A percentile compares a stretch with the other conserved stretches of the same genome.
These are phyloP conservation scores for Starmerella cellae DNA, from an alignment of 805 yeast genomes.

Conservation along the genomic window DNA sequence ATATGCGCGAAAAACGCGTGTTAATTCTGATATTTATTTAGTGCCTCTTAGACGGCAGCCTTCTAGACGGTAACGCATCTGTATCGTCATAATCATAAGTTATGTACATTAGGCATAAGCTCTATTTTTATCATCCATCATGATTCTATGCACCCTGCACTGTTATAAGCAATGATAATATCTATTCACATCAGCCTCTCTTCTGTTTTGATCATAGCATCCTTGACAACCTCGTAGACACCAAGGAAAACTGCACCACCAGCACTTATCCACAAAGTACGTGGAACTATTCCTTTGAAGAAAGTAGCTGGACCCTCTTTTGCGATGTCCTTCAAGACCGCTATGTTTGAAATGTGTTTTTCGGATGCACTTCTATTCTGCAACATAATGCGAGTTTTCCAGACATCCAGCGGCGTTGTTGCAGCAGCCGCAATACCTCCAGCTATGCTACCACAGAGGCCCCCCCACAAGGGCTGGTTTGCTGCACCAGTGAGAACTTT, in stretches of 20 bases:
- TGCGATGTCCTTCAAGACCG: slow-evolving; percentile 41
- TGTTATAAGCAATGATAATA: no score
- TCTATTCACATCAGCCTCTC: neutral
- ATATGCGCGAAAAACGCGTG: slow-evolving; percentile 41
- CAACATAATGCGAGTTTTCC: slow-evolving; percentile 87
- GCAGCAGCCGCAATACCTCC: slow-evolving; percentile 93
- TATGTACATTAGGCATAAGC: neutral
- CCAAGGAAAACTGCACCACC: slow-evolving; percentile 98
- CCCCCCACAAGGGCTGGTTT: slow-evolving; percentile 57
- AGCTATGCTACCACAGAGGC: slow-evolving; percentile 80
- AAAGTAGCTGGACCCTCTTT: slow-evolving; percentile 59
- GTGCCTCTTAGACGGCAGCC: slow-evolving; percentile 17
- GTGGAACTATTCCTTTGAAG: slow-evolving; percentile 78
- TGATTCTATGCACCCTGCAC: no score
- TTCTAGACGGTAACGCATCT: neutral
- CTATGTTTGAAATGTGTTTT: slow-evolving; percentile 34
- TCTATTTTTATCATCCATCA: no score
- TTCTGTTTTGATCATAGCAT: neutral
- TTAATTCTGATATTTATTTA: slow-evolving; percentile 33
- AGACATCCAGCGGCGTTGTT: slow-evolving; percentile 88
- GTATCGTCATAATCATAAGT: neutral
- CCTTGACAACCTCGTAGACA: slow-evolving; percentile 48
- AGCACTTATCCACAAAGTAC: slow-evolving; percentile 94
- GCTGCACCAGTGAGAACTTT: slow-evolving; percentile 43
- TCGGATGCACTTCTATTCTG: slow-evolving; percentile 20